Evolutionary conservation across 2,329 filamentous ascomycete species (phyloP), one percentile per base, ranked within the genome.

Genomic region (Alternaria arbusti): DNA sequence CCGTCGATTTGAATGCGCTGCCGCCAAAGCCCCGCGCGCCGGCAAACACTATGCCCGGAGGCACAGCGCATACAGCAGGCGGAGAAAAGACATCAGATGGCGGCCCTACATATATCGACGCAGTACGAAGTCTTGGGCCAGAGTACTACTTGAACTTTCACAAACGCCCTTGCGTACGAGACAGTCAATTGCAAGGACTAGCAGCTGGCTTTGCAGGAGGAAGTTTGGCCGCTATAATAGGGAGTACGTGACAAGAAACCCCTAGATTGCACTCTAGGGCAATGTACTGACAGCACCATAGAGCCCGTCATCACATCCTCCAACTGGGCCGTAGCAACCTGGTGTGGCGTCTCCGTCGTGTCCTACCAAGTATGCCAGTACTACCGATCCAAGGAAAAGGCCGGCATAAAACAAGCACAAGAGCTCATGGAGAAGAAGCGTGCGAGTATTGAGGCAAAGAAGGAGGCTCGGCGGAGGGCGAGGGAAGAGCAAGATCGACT

Each of bases 331-430:
- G 93, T 96, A 6, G 92, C 89, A 7, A 85, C 88, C 36, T 97
- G 96, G 78, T 84, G 90, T 23, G 77, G 91, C 20, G 87, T 87
- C 7, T 90, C 91, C n/a, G 84, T 91, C 50, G 85, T 86, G 28
- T 90, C 90, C 54, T 96, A 94, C 81, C 93, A 97, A 81, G 93
- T 91, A 74, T 98, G 95, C 82, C 89, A 94, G 74, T 90, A 89
- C 70, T 86, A 87, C 65, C 86, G 94, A 63, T 85, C 87, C 51
- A 86, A 90, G 64, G 95, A 98, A 81, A 88, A 90, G 72, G 88
- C 90, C 65, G 91, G 93, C 66, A 95, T 99, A 89, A 91, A 91
- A 78, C 86, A 93, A 68, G 92, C 92, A 5, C 90, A 97, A 59
- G 93, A 97, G 76, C 88, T 96, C 62, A 90, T 95, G 79, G 89